Evolutionary conservation across 192 early-diverging fungal genomes (phyloP).

Genomic region (Thamnidium elegans): DNA sequence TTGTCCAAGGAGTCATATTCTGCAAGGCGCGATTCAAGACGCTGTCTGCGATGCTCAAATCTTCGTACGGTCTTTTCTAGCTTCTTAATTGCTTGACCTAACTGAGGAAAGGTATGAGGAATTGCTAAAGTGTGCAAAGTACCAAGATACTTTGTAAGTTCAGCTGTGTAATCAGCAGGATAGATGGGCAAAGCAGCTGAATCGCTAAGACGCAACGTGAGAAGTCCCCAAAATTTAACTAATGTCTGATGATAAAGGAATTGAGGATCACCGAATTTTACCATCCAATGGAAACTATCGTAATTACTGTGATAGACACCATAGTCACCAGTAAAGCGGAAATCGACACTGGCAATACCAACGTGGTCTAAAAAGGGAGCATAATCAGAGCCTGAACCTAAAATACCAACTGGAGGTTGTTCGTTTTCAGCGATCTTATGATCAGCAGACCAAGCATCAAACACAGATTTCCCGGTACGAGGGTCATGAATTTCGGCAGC

Average conservation of each 20-base stretch:
- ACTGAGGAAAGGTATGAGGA: not conserved
- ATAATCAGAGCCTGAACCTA: conserved; percentile 57
- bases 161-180: conserved; percentile 42
- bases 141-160: conserved; percentile 35
- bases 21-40: conserved; percentile 36
- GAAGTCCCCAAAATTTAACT: conserved; percentile 44
- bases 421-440: not conserved
- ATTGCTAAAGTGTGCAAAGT: conserved; percentile 10
- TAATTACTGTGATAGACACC: conserved; percentile 69
- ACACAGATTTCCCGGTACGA: conserved; percentile 41
- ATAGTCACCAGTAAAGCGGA: conserved; percentile 48
- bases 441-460: conserved; percentile 47
- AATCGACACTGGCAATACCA: conserved; percentile 55
- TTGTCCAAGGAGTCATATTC: conserved; percentile 27
- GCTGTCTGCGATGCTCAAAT: conserved; percentile 17
- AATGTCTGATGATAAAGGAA: conserved; percentile 51
- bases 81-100: conserved; percentile 10
- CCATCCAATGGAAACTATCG: conserved; percentile 58
- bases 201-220: conserved; percentile 44
- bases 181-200: conserved; percentile 39
- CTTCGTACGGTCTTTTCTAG: conserved; percentile 20
- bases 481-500: conserved; percentile 50
- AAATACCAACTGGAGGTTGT: conserved; percentile 26
- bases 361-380: conserved; percentile 60
- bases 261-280: conserved; percentile 52